phyloP scores from a whole-genome alignment of 2,329 filamentous ascomycete species.

The Bipolaris cookei region DNA sequence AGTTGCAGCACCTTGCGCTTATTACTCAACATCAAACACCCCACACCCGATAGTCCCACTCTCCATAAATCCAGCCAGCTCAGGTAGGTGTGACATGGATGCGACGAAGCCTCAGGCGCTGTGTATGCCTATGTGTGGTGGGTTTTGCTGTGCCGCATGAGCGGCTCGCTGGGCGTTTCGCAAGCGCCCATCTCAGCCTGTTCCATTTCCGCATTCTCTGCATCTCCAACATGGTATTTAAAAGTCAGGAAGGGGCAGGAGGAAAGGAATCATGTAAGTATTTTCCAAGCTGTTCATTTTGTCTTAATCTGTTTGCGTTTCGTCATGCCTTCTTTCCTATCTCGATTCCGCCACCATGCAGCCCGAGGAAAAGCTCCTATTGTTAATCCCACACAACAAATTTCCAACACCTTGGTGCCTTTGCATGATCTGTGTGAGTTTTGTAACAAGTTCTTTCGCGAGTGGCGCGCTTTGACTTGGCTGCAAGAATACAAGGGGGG shows the following conservation, averaged over 20 bases:
- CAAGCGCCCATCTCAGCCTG: not conserved
- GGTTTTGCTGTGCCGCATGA: not conserved
- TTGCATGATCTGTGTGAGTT: not conserved
- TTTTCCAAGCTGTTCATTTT: not conserved
- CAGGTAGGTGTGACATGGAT: too few species aligned
- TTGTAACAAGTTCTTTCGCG: not conserved
- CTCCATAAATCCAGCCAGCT: too few species aligned
- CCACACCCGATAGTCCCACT: too few species aligned
- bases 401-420: not conserved
- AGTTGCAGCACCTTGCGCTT: not conserved
- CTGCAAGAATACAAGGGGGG: not conserved
- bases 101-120: too few species aligned
- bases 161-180: not conserved
- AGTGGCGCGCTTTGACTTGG: not conserved
- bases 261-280: not conserved
- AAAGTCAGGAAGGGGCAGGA: not conserved
- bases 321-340: slow-evolving; percentile 3
- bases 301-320: not conserved
- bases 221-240: not conserved
- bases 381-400: not conserved
- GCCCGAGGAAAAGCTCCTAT: not conserved
- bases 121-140: too few species aligned
- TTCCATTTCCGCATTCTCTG: too few species aligned
- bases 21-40: not conserved
- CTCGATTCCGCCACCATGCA: not conserved